Conservation (phyloP, 352 stramenopile species). For the Globisporangium acanthophoron region DNA sequence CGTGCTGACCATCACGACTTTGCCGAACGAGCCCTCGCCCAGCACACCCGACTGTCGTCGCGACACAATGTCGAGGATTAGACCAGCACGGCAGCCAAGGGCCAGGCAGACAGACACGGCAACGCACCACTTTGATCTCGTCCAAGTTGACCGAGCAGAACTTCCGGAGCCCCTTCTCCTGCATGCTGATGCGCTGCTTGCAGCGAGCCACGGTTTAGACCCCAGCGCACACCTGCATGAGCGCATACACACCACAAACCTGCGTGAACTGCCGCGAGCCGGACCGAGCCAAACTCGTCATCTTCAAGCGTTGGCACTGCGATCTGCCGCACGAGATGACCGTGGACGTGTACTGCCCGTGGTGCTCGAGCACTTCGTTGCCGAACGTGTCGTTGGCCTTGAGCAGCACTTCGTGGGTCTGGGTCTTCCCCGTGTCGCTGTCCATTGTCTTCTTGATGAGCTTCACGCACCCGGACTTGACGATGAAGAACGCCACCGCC, state of each 20-base stretch:
- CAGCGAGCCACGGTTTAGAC: neutral
- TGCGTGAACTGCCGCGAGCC: conserved; percentile 59
- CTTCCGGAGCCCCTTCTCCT: conserved; percentile 35
- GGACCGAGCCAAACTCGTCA: conserved; percentile 41
- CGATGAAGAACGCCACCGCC: conserved; percentile 66
- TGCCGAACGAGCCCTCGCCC: conserved; percentile 94
- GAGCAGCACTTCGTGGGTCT: conserved; percentile 41
- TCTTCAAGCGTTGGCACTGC: conserved; percentile 59
- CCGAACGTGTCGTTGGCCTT: conserved; percentile 79
- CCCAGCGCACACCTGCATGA: neutral
- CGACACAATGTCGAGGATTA: neutral
- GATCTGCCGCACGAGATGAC: conserved; percentile 58
- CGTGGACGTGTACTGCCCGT: conserved; percentile 42
- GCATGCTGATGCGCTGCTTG: conserved; percentile 44
- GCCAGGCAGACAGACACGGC: neutral
- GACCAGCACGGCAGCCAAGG: neutral
- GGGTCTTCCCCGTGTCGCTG: conserved; percentile 23
- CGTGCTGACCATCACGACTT: conserved; percentile 90
- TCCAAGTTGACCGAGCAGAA: conserved; percentile 48
- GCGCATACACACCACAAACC: conserved; percentile 9
- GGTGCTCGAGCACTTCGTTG: conserved; percentile 50
- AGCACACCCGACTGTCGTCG: conserved; percentile 73
- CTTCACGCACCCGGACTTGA: conserved; percentile 73
- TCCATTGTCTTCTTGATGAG: conserved; percentile 43
- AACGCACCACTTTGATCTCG: conserved; percentile 56